Conservation (phyloP, 169 alveolate species). For the Plasmodium yoelii region DNA sequence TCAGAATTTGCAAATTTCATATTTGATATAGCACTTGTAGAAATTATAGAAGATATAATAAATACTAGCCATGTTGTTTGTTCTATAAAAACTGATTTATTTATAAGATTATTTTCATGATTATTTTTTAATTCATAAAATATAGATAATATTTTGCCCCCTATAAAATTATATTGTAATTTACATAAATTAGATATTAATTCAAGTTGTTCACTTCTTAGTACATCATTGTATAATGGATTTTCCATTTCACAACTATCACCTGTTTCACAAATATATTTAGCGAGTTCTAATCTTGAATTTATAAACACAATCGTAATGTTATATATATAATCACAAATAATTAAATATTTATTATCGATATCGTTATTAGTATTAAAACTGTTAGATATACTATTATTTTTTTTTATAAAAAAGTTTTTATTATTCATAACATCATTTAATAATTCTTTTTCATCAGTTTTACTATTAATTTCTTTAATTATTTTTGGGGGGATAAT, state of each 20-base stretch:
- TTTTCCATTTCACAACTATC: slow-evolving; percentile 73
- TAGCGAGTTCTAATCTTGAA: slow-evolving; percentile 61
- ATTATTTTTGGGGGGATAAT: slow-evolving; percentile 64
- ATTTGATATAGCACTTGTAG: slow-evolving; percentile 79
- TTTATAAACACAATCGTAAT: slow-evolving; percentile 61
- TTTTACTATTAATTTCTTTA: slow-evolving; percentile 70
- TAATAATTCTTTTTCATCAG: slow-evolving; percentile 70
- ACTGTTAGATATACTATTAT: slow-evolving; percentile 36
- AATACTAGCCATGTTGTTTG: slow-evolving; percentile 86
- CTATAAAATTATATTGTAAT: slow-evolving; percentile 78
- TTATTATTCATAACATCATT: slow-evolving; percentile 60
- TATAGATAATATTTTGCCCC: slow-evolving; percentile 64
- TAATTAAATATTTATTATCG: slow-evolving; percentile 61
- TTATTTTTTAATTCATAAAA: slow-evolving; percentile 67
- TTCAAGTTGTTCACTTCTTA: slow-evolving; percentile 83
- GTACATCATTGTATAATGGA: slow-evolving; percentile 73
- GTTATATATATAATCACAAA: slow-evolving; percentile 70
- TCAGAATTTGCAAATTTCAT: slow-evolving; percentile 43
- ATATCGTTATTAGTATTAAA: slow-evolving; percentile 43
- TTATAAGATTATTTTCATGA: slow-evolving; percentile 71
- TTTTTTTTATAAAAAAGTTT: slow-evolving; percentile 57
- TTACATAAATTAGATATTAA: slow-evolving; percentile 81
- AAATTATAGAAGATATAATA: slow-evolving; percentile 84
- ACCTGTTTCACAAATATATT: slow-evolving; percentile 64
- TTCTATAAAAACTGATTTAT: slow-evolving; percentile 77